Evolutionary conservation across 371 early-diverging fungal species (phyloP).

Genomic region (Cokeromyces recurvatus): DNA sequence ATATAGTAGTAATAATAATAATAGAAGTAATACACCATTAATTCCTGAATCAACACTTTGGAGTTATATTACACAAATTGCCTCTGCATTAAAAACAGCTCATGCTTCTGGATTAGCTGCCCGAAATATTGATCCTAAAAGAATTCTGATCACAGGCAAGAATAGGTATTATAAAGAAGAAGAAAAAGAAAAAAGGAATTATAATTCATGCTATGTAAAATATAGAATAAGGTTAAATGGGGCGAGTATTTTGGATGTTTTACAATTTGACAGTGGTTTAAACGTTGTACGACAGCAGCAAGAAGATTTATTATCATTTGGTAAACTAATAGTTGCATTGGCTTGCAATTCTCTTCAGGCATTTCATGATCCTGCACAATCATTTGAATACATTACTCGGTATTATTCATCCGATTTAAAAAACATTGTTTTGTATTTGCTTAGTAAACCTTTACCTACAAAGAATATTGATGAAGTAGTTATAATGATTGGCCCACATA

Average conservation of each 20-base stretch:
- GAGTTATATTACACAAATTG: slow-evolving; percentile 79
- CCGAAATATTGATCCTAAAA: slow-evolving; percentile 72
- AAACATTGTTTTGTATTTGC: slow-evolving; percentile 71
- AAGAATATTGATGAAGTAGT: slow-evolving; percentile 84
- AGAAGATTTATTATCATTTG: slow-evolving; percentile 84
- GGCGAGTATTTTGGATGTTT: slow-evolving; percentile 79
- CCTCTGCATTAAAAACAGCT: slow-evolving; percentile 79
- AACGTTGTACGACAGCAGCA: slow-evolving; percentile 65
- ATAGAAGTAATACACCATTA: not conserved
- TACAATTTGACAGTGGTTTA: slow-evolving; percentile 64
- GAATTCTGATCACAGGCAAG: slow-evolving; percentile 74
- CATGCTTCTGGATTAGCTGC: slow-evolving; percentile 83
- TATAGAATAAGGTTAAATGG: slow-evolving; percentile 75
- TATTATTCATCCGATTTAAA: slow-evolving; percentile 76
- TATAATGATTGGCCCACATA: slow-evolving; percentile 72
- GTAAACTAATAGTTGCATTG: slow-evolving; percentile 73
- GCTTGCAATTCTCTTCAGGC: slow-evolving; percentile 67
- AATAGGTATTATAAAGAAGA: slow-evolving; percentile 66
- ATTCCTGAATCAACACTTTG: slow-evolving; percentile 7
- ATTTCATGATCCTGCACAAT: slow-evolving; percentile 66
- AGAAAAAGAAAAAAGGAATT: too few relatives aligned
- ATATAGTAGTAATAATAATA: slow-evolving; percentile 7
- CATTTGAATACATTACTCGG: slow-evolving; percentile 69
- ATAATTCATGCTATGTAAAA: too few relatives aligned
- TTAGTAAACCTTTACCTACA: slow-evolving; percentile 68